These are phyloP conservation scores for Jackrogersella minutella DNA, from an alignment of 495 filamentous ascomycete species.

Conservation along the genomic window DNA sequence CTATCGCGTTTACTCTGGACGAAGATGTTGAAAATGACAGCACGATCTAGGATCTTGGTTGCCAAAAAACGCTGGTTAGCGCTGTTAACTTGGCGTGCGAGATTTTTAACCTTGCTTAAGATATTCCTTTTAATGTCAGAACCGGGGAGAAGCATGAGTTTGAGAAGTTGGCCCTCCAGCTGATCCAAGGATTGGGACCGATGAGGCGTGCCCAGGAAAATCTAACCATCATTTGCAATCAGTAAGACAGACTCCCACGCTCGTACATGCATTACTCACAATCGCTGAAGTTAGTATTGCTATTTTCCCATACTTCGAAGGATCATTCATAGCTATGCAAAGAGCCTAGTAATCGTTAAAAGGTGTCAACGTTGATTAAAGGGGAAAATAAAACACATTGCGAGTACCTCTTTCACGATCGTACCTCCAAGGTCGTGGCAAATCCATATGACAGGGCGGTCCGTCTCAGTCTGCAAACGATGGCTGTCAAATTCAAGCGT, in stretches of 20 bases:
- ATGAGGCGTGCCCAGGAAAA: conserved; percentile 34
- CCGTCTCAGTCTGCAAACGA: conserved; percentile 3
- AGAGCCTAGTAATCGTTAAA: conserved; percentile 11
- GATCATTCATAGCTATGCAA: neutral
- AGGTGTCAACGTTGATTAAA: neutral
- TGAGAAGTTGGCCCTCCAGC: conserved; percentile 28
- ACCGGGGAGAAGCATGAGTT: conserved; percentile 6
- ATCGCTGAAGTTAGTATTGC: conserved; percentile 5
- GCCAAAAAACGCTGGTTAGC: conserved; percentile 16
- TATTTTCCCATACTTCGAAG: conserved; percentile 5
- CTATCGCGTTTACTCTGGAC: neutral
- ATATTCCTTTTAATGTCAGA: neutral
- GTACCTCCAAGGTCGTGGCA: conserved; percentile 38
- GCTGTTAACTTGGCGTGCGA: conserved; percentile 11
- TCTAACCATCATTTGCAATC: conserved; percentile 8
- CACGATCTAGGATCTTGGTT: conserved; percentile 20
- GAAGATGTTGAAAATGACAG: conserved; percentile 22
- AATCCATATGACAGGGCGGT: conserved; percentile 35
- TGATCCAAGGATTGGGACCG: neutral
- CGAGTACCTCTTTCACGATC: conserved; percentile 33
- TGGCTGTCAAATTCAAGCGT: neutral
- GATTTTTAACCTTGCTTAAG: conserved; percentile 11
- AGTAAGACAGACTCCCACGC: no score
- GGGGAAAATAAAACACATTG: neutral
- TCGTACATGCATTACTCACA: no score